phyloP scores from a whole-genome alignment of 2,329 filamentous ascomycete species.

The Didymella sp. region DNA sequence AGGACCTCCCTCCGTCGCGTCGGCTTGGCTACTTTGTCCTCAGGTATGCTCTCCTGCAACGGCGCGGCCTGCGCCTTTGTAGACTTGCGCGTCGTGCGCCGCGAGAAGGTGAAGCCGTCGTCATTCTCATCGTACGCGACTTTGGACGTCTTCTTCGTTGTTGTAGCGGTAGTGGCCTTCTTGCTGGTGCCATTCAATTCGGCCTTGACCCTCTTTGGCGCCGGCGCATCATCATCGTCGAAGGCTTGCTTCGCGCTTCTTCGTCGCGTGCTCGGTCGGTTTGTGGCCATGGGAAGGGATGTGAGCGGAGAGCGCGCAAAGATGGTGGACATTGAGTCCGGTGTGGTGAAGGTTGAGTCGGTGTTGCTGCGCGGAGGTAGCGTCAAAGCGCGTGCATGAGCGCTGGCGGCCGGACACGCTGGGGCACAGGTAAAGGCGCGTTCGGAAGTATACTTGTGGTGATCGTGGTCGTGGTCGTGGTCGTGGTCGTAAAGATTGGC shows the following conservation, averaged over 20 bases:
- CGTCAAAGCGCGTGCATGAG: conserved; percentile 48
- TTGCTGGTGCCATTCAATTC: conserved; percentile 50
- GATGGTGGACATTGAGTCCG: conserved; percentile 47
- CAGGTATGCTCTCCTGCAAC: conserved; percentile 40
- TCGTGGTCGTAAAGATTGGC: conserved; percentile 38
- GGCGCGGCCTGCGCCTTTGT: conserved; percentile 45
- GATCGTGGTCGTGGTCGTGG: conserved; percentile 23
- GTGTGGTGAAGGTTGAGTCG: conserved; percentile 31
- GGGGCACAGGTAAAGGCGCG: conserved; percentile 8
- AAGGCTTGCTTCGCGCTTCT: conserved; percentile 55
- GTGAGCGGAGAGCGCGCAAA: conserved; percentile 53
- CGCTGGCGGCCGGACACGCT: conserved; percentile 29
- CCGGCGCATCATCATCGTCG: conserved; percentile 55
- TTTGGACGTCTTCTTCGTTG: conserved; percentile 49
- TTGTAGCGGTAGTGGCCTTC: conserved; percentile 42
- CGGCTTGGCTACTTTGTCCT: conserved; percentile 36
- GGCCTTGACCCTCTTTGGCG: conserved; percentile 52
- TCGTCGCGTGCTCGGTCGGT: conserved; percentile 53
- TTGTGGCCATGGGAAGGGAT: conserved; percentile 57
- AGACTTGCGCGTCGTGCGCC: conserved; percentile 46
- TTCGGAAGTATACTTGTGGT: conserved; percentile 12
- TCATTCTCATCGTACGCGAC: conserved; percentile 57
- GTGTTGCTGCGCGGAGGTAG: conserved; percentile 26
- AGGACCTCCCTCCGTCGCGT: conserved; percentile 19
- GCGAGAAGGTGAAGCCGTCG: conserved; percentile 58